Conservation (phyloP, 768 basidiomycete genomes). For the Dioszegia crocea region DNA sequence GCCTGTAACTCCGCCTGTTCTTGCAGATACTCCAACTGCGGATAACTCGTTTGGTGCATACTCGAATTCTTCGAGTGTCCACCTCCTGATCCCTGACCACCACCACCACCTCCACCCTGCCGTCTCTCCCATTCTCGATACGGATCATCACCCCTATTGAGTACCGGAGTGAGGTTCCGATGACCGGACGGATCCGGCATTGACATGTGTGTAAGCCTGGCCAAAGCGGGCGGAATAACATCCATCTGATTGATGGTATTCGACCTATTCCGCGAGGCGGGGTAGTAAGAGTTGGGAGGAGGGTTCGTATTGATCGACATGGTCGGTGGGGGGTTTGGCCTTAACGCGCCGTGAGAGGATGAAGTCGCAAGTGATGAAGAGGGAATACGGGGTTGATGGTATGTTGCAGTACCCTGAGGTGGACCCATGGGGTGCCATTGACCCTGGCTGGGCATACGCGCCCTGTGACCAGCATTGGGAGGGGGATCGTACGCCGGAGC, state of each 20-base stretch:
- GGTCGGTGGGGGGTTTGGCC: constrained; percentile 11
- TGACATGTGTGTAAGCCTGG: constrained; percentile 79
- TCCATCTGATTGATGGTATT: constrained; percentile 93
- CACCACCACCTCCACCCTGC: constrained; percentile 57
- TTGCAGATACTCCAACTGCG: constrained; percentile 83
- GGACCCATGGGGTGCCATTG: constrained; percentile 34
- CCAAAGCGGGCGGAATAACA: constrained; percentile 87
- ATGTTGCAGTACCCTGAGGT: background rate
- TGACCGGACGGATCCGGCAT: constrained; percentile 53
- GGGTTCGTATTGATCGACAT: constrained; percentile 53
- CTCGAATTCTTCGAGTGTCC: constrained; percentile 49
- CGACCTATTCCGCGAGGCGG: constrained; percentile 63
- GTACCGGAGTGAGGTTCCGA: constrained; percentile 72
- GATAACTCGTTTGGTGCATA: constrained; percentile 66
- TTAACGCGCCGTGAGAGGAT: constrained; percentile 19
- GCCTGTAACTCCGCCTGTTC: constrained; percentile 68
- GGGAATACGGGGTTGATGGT: constrained; percentile 39
- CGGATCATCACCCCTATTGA: constrained; percentile 83
- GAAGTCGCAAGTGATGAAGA: constrained; percentile 30
- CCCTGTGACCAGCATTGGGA: constrained; percentile 39
- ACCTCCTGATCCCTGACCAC: background rate
- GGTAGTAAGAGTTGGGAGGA: constrained; percentile 62
- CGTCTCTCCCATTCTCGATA: constrained; percentile 94
- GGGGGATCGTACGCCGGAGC: constrained; percentile 10
- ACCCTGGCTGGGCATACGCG: constrained; percentile 46